Percentiles rank a stretch among this genome's conserved stretches.
phyloP scores from a whole-genome alignment of 2,329 filamentous ascomycete species.

The Colletotrichum truncatum region DNA sequence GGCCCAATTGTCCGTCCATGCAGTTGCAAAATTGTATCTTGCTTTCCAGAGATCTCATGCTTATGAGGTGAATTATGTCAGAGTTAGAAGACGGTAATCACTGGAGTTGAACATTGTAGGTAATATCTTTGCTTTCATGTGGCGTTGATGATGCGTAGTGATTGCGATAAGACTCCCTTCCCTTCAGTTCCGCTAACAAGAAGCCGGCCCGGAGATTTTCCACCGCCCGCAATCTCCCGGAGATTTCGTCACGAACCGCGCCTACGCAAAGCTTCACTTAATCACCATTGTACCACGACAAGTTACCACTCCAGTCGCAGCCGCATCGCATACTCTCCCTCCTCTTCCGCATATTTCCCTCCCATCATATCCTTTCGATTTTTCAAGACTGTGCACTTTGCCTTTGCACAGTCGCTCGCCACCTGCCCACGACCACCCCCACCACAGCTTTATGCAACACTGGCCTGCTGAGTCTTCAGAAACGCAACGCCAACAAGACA shows the following conservation, averaged over 20 bases:
- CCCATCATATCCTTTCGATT: background rate
- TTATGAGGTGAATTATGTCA: no score
- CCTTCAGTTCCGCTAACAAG: conserved; percentile 8
- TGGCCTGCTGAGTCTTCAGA: conserved; percentile 59
- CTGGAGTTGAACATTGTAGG: background rate
- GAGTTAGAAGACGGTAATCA: no score
- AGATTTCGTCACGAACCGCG: conserved; percentile 27
- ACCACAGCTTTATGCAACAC: conserved; percentile 71
- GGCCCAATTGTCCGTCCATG: no score
- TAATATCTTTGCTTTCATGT: background rate
- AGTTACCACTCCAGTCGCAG: conserved; percentile 11
- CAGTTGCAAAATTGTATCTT: no score
- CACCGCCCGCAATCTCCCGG: conserved; percentile 29
- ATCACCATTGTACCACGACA: conserved; percentile 13
- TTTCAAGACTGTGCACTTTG: conserved; percentile 59
- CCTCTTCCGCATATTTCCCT: background rate
- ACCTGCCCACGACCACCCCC: conserved; percentile 41
- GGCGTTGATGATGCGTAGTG: background rate
- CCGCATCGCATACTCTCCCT: conserved; percentile 2
- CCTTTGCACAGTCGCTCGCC: conserved; percentile 59
- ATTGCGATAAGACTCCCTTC: background rate
- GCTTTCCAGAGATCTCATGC: no score
- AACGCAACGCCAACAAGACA: conserved; percentile 48
- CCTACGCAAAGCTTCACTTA: conserved; percentile 13
- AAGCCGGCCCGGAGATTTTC: conserved; percentile 26